phyloP scores from a whole-genome alignment of 139 green algal genomes.

The Deuterostichococcus epilithicus region DNA sequence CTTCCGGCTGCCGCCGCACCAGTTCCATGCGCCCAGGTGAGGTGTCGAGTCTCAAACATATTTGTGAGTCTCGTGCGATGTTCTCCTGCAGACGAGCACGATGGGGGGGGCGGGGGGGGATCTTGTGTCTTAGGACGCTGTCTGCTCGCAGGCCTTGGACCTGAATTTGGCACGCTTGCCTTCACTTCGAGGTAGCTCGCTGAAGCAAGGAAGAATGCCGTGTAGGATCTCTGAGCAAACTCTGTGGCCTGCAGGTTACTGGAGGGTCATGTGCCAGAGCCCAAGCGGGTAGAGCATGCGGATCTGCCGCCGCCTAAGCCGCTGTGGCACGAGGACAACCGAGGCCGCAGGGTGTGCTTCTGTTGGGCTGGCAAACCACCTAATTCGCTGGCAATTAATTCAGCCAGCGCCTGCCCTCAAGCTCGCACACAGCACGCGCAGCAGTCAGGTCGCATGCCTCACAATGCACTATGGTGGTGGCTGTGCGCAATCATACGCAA shows the following conservation, averaged over 20 bases:
- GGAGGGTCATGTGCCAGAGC: not conserved
- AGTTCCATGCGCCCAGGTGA: slow-evolving; percentile 35
- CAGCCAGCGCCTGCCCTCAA: not conserved
- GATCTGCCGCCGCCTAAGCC: slow-evolving; percentile 39
- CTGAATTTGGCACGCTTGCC: no score
- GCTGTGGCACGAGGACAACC: slow-evolving; percentile 52
- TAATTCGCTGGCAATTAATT: slow-evolving; percentile 4
- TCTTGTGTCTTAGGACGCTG: no score
- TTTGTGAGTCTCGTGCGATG: not conserved
- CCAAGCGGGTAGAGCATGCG: slow-evolving; percentile 19
- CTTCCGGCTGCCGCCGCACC: slow-evolving; percentile 60
- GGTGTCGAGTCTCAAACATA: slow-evolving; percentile 6
- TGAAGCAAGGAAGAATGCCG: not conserved
- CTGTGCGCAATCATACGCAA: not conserved
- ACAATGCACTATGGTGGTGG: not conserved
- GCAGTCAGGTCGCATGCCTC: not conserved
- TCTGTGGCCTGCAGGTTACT: not conserved
- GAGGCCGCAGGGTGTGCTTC: slow-evolving; percentile 7
- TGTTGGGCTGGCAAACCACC: not conserved
- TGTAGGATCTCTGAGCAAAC: not conserved
- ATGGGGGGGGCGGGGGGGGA: no score
- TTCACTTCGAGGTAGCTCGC: no score
- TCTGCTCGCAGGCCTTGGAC: no score
- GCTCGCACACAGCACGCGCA: not conserved
- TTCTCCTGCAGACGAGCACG: not conserved